Conservation (phyloP, 768 basidiomycete genomes). For the Leccinum rimulosum region DNA sequence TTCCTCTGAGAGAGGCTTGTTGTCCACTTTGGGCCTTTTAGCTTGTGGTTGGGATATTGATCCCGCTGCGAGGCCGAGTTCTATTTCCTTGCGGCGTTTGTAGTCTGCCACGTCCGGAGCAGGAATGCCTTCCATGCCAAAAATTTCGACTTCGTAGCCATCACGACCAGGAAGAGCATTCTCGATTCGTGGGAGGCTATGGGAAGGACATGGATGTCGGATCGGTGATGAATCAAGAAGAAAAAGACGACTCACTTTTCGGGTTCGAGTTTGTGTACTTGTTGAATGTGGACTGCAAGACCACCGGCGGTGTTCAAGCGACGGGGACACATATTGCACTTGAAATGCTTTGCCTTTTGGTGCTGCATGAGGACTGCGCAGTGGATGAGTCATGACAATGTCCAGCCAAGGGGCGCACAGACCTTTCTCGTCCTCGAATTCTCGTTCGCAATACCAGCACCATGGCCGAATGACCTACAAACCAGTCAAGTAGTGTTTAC, state of each 20-base stretch:
- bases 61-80: slow-evolving; percentile 81
- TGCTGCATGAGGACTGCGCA: slow-evolving; percentile 91
- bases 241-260: slow-evolving; percentile 48
- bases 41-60: slow-evolving; percentile 78
- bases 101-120: slow-evolving; percentile 93
- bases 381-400: neutral
- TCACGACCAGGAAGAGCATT: slow-evolving; percentile 96
- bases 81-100: slow-evolving; percentile 92
- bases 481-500: neutral
- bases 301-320: slow-evolving; percentile 97
- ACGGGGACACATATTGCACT: slow-evolving; percentile 93
- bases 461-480: slow-evolving; percentile 79
- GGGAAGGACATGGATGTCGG: slow-evolving; percentile 7
- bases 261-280: slow-evolving; percentile 98
- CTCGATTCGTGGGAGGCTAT: slow-evolving; percentile 82
- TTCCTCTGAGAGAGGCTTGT: slow-evolving; percentile 73
- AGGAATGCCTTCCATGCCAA: slow-evolving; percentile 98
- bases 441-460: slow-evolving; percentile 99
- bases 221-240: slow-evolving; percentile 3
- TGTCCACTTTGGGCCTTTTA: slow-evolving; percentile 80
- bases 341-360: slow-evolving; percentile 99
- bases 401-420: slow-evolving; percentile 10
- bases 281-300: slow-evolving; percentile 95
- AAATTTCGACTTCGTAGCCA: slow-evolving; percentile 98
- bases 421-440: slow-evolving; percentile 99